Evolutionary conservation across 768 basidiomycete genomes (phyloP).

Genomic region (Leccinum olivaceopallidum): DNA sequence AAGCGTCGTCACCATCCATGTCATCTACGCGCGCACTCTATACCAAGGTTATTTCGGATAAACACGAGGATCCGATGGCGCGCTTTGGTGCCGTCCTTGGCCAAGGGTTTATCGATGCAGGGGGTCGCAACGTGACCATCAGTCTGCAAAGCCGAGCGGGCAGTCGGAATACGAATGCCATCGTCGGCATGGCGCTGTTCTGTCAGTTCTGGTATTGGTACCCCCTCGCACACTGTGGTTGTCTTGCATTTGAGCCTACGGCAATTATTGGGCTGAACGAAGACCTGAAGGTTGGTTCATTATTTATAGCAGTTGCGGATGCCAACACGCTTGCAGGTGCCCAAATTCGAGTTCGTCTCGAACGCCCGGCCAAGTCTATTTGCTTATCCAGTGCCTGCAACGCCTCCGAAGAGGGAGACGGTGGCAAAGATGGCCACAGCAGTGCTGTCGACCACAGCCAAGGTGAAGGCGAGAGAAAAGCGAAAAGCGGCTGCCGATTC

Average conservation of each 20-base stretch:
- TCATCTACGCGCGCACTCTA: slow-evolving; percentile 83
- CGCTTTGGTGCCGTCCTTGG: slow-evolving; percentile 96
- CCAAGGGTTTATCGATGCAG: slow-evolving; percentile 97
- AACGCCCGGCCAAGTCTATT: slow-evolving; percentile 90
- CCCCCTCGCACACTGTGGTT: slow-evolving; percentile 91
- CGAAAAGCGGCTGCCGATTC: slow-evolving; percentile 84
- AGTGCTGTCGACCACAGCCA: slow-evolving; percentile 95
- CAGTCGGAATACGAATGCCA: slow-evolving; percentile 88
- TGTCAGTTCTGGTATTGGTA: slow-evolving; percentile 99
- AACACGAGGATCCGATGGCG: slow-evolving; percentile 99
- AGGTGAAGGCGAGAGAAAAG: slow-evolving; percentile 94
- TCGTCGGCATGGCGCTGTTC: slow-evolving; percentile 98
- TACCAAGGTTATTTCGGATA: slow-evolving; percentile 87
- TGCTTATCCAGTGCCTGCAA: slow-evolving; percentile 84
- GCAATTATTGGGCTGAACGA: slow-evolving; percentile 90
- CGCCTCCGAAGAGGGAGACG: slow-evolving; percentile 91
- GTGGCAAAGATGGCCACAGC: slow-evolving; percentile 92
- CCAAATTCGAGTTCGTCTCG: slow-evolving; percentile 88
- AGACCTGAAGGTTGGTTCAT: slow-evolving; percentile 68
- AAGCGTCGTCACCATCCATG: slow-evolving; percentile 82
- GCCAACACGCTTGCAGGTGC: slow-evolving; percentile 57
- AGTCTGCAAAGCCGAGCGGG: slow-evolving; percentile 92
- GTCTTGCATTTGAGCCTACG: slow-evolving; percentile 92
- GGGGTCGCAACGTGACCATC: slow-evolving; percentile 95
- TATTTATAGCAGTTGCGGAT: background rate